Evolutionary conservation across 2,329 filamentous ascomycete genomes (phyloP).

Genomic region (Bimuria novae-zelandiae): DNA sequence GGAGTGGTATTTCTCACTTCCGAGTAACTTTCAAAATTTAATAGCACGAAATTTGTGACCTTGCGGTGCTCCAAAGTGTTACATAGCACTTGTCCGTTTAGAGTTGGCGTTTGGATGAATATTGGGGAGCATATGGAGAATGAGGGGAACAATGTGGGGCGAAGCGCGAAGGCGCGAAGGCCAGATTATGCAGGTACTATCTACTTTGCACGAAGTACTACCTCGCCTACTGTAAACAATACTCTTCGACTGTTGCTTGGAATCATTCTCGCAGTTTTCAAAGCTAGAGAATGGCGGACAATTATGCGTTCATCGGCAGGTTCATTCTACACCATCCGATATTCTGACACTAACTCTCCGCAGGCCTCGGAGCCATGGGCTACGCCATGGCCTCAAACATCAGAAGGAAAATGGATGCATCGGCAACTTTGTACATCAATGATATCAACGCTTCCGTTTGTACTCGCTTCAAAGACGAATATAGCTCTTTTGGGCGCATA

Average conservation of each 20-base stretch:
- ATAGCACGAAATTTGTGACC: neutral
- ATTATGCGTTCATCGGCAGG: slow-evolving; percentile 38
- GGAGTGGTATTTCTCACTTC: too few relatives aligned
- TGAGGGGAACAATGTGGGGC: slow-evolving; percentile 40
- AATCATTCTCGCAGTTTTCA: neutral
- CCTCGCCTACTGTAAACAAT: neutral
- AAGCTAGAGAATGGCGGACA: slow-evolving; percentile 26
- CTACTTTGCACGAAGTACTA: neutral
- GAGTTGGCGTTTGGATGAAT: neutral
- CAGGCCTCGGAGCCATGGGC: slow-evolving; percentile 43
- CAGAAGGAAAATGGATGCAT: slow-evolving; percentile 27
- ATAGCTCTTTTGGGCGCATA: slow-evolving; percentile 26
- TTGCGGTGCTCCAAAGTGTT: neutral
- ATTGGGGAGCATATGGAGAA: slow-evolving; percentile 20
- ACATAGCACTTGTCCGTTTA: neutral
- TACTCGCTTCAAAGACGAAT: slow-evolving; percentile 27
- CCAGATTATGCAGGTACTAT: slow-evolving; percentile 15
- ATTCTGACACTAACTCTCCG: neutral
- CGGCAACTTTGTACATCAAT: slow-evolving; percentile 32
- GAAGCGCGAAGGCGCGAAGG: too few relatives aligned
- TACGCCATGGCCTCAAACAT: slow-evolving; percentile 41
- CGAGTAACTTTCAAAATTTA: neutral
- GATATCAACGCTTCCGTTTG: slow-evolving; percentile 34
- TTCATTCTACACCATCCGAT: neutral
- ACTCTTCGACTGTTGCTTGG: neutral